Conservation (phyloP, 2,329 filamentous ascomycete species). For the Fragosphaeria purpurea region DNA sequence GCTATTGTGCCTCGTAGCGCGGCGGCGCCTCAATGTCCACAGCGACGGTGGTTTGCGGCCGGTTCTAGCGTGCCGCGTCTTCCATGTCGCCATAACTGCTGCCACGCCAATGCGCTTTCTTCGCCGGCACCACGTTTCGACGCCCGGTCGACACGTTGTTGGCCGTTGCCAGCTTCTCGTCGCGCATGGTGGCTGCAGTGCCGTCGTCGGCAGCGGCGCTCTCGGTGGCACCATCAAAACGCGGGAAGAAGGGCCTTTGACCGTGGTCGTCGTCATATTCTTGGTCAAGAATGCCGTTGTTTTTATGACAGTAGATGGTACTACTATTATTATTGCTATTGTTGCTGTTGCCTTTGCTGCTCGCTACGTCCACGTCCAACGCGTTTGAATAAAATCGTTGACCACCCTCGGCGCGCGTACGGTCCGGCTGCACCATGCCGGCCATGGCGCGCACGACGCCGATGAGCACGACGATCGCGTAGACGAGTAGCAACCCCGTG, state of each 20-base stretch:
- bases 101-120: slow-evolving; percentile 21
- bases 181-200: slow-evolving; percentile 12
- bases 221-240: slow-evolving; percentile 7
- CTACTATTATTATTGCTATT: no score
- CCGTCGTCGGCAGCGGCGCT: slow-evolving; percentile 9
- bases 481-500: slow-evolving; percentile 61
- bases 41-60: background rate
- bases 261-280: background rate
- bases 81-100: slow-evolving; percentile 28
- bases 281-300: background rate
- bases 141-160: slow-evolving; percentile 5
- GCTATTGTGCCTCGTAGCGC: slow-evolving; percentile 2
- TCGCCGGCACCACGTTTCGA: slow-evolving; percentile 12
- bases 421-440: slow-evolving; percentile 50
- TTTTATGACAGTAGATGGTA: no score
- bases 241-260: slow-evolving; percentile 7
- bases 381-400: slow-evolving; percentile 19
- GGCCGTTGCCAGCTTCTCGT: slow-evolving; percentile 18
- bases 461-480: slow-evolving; percentile 65
- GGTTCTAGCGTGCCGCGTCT: slow-evolving; percentile 15
- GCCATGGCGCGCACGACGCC: slow-evolving; percentile 59
- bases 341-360: no score
- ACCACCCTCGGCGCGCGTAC: slow-evolving; percentile 51
- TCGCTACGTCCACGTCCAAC: background rate
- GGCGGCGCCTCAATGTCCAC: background rate